Evolutionary conservation across 169 alveolate genomes (phyloP).

Genomic region (Prorocentrum cordatum): DNA sequence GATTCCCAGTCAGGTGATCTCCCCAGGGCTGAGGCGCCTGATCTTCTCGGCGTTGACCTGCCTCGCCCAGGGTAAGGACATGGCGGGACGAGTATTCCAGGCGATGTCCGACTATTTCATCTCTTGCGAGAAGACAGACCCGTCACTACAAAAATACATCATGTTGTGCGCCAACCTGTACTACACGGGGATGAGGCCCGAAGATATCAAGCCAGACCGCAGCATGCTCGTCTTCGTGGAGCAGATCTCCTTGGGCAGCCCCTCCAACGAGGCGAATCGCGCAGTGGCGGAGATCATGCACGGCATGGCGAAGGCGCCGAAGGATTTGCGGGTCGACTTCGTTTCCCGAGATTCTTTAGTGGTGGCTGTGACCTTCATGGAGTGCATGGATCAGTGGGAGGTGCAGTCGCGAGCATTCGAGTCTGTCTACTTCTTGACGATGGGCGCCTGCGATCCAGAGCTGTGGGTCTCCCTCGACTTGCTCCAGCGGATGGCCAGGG

Average conservation of each 20-base stretch:
- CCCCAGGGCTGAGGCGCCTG: slow-evolving; percentile 25
- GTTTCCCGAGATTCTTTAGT: background rate
- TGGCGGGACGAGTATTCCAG: slow-evolving; percentile 23
- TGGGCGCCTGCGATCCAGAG: slow-evolving; percentile 59
- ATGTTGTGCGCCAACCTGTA: slow-evolving; percentile 43
- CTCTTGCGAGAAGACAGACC: slow-evolving; percentile 35
- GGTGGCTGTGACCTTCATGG: background rate
- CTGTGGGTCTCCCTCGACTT: slow-evolving; percentile 26
- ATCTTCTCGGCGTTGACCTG: slow-evolving; percentile 51
- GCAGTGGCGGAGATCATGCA: background rate
- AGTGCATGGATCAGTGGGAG: background rate
- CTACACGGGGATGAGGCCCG: slow-evolving; percentile 47
- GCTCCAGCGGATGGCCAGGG: background rate
- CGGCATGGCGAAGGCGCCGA: no score
- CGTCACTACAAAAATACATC: slow-evolving; percentile 58
- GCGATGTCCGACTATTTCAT: slow-evolving; percentile 36
- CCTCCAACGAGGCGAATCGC: background rate
- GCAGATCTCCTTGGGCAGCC: background rate
- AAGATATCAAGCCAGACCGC: slow-evolving; percentile 35
- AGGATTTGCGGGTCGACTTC: no score
- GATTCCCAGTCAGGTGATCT: background rate
- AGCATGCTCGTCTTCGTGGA: slow-evolving; percentile 7
- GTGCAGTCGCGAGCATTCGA: background rate
- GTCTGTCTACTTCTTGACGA: slow-evolving; percentile 25
- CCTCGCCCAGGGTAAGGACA: background rate